Evolutionary conservation across 164 flowering plant genomes (phyloP).

Genomic region (Amborella trichopoda): DNA sequence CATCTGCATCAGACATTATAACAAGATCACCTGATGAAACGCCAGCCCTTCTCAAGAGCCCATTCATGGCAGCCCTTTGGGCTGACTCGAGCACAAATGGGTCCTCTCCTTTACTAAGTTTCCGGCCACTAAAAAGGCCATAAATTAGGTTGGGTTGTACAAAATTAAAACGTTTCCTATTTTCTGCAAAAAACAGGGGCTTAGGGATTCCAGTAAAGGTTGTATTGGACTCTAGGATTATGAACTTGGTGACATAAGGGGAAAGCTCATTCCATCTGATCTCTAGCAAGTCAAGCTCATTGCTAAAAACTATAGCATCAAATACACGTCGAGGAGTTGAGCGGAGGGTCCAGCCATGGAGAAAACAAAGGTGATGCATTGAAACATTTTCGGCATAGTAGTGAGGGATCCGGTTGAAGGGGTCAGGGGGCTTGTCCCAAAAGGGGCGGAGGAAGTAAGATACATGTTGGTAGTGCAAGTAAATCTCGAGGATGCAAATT

Average conservation of each 20-base stretch:
- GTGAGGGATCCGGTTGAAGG: slow-evolving; percentile 22
- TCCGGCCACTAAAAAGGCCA: slow-evolving; percentile 5
- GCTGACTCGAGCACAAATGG: slow-evolving; percentile 13
- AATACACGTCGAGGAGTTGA: slow-evolving; percentile 19
- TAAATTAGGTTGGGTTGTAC: slow-evolving; percentile 12
- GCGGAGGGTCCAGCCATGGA: slow-evolving; percentile 28
- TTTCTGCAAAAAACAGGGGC: slow-evolving; percentile 20
- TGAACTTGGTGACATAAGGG: slow-evolving; percentile 18
- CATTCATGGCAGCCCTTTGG: slow-evolving; percentile 21
- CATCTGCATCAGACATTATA: slow-evolving; percentile 38
- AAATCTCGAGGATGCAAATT: slow-evolving; percentile 4
- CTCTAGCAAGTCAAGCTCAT: slow-evolving; percentile 31
- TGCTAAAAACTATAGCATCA: slow-evolving; percentile 25
- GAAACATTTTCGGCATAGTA: slow-evolving; percentile 26
- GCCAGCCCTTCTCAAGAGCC: slow-evolving; percentile 19
- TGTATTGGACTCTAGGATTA: slow-evolving; percentile 21
- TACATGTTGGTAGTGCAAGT: slow-evolving; percentile 11
- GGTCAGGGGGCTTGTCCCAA: slow-evolving; percentile 27
- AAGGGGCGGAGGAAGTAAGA: slow-evolving; percentile 25
- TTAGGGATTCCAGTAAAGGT: slow-evolving; percentile 30
- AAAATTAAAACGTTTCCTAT: slow-evolving; percentile 13
- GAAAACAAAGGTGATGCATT: slow-evolving; percentile 18
- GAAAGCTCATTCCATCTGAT: slow-evolving; percentile 21
- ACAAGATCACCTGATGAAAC: slow-evolving; percentile 25
- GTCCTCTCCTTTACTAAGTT: background rate